These are phyloP conservation scores for Anisodus tanguticus DNA, from an alignment of 257 asterid genomes.

Conservation along the genomic window DNA sequence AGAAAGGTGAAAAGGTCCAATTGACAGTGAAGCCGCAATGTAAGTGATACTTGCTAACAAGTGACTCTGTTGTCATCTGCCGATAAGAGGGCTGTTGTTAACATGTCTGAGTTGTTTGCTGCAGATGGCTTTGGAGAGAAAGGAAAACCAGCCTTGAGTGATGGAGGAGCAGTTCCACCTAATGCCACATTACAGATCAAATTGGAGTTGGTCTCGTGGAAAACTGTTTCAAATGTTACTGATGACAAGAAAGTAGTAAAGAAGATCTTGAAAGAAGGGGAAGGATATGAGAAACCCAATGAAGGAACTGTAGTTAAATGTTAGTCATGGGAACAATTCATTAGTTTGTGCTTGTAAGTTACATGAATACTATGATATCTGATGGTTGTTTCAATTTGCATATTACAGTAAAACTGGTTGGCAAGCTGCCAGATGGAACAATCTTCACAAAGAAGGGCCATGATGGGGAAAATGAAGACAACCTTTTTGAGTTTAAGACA, in stretches of 20 bases:
- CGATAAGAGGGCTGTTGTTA: not conserved
- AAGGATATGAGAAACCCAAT: conserved; percentile 69
- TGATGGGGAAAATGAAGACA: conserved; percentile 52
- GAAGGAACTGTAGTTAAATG: conserved; percentile 75
- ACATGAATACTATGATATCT: not conserved
- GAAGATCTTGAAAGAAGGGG: conserved; percentile 67
- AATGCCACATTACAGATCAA: conserved; percentile 51
- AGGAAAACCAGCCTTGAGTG: conserved; percentile 62
- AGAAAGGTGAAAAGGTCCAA: conserved; percentile 73
- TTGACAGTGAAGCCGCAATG: conserved; percentile 73
- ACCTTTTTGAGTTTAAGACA: conserved; percentile 65
- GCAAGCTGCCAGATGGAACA: conserved; percentile 70
- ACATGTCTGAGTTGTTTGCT: conserved; percentile 8
- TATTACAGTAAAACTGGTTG: conserved; percentile 61
- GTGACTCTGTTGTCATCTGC: not conserved
- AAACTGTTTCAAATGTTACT: conserved; percentile 60
- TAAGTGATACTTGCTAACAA: conserved; percentile 35
- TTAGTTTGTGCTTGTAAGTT: not conserved
- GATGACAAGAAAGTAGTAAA: conserved; percentile 75
- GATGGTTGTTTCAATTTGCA: not conserved
- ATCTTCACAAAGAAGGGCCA: conserved; percentile 57
- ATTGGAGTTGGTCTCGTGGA: conserved; percentile 67
- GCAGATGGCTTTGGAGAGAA: conserved; percentile 69
- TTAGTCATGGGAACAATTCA: conserved; percentile 5
- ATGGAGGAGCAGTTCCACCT: conserved; percentile 60